Base-by-base conservation (phyloP, 2,329 filamentous ascomycete species). In the Aspergillus bombycis region DNA sequence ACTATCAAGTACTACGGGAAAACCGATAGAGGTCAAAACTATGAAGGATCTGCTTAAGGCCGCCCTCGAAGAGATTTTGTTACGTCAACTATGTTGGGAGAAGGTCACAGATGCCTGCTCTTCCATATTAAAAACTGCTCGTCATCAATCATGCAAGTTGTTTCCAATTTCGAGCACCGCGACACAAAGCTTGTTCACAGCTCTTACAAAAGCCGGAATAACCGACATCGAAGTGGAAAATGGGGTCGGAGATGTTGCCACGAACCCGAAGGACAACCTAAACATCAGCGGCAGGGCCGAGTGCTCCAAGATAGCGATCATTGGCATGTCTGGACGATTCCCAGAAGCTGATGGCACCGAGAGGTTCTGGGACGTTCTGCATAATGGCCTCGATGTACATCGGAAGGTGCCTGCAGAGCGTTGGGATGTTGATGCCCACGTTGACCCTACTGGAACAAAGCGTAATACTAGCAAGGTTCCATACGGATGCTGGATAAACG, bases 241-340 rank as follows among this genome's bases (percentile, higher is more conserved):
- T 26, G 43, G 46, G 8, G 67, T 76, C 16, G 70, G 70, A 11
- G 73, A 76, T n/a, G 63, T 71, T 1, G 59, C 67, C 11, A 68
- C 71, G 9, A 66, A 68, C 6, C n/a, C 67, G 6, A 55, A 55
- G 52, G 32, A 55, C n/a, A 55, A 36, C 11, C 32, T 23, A 2
- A 53, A 54, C 19, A 38, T 16, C 19, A 60, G 34, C 34, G 19
- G 54, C 60, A 16, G 62, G 43, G 34, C 54, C 26, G 23, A 62
- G 52, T 36, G 58, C 60, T 86, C 87, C 74, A 94, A 93, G 77
- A 87, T 96, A 66, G 93, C 93, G 62, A 93, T 96, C 66, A 90
- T 96, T 41, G 93, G 93, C 59, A 91, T 93, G 86, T 86, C 91
- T 55, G 91, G 91, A 58, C 86, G 91, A 58, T 93, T 93, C 75